Base-by-base conservation (phyloP, 2,329 filamentous ascomycete species). In the Xylariaceae sp. region DNA sequence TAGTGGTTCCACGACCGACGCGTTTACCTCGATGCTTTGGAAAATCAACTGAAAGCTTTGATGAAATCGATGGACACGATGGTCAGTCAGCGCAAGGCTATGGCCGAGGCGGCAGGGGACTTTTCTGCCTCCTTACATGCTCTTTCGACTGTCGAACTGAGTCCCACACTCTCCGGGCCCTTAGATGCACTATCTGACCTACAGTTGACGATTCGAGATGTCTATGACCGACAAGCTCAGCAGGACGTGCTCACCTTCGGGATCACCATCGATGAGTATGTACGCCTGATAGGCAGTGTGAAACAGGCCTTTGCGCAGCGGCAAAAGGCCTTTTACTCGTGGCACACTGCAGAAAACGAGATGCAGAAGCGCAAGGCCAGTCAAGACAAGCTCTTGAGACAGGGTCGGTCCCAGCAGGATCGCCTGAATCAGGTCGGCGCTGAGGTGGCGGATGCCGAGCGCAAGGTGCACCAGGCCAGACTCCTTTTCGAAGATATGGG, bases 401-500 rank as follows among this genome's bases (percentile, higher is more conserved):
- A 96, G 62, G 93, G 93, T 19, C 89, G 93, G 66, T 93, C 88
- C 41, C 93, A 98, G 68, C 91, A 97, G 67, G 93, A 98, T 65
- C 81, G 91, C 32, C 74, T 98, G 34, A 94, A 88, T 63, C 91
- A 97, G 66, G 83, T 95, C 60, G 84, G 85, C 47, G 91, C 89
- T 29, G 90, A 97, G 62, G 91, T 98, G 7, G 83, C 81, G n/a
- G 93, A 98, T 67, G 89, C 89, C 3, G 93, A 98, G 71, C 79
- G 89, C 54, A 91, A 88, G 62, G 88, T 95, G 1, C 89, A 97
- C 62, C 89, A 95, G 63, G 87, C 89, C 1, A 74, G 90, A 40
- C 68, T 97, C 43, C 67, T 96, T 34, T 98, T 98, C 57, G 93
- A 98, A 52, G 93, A 98, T 59, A 97, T 98, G 90, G 93, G 93